Conservation (phyloP, 345 rosid species). For the Bretschneidera sinensis region DNA sequence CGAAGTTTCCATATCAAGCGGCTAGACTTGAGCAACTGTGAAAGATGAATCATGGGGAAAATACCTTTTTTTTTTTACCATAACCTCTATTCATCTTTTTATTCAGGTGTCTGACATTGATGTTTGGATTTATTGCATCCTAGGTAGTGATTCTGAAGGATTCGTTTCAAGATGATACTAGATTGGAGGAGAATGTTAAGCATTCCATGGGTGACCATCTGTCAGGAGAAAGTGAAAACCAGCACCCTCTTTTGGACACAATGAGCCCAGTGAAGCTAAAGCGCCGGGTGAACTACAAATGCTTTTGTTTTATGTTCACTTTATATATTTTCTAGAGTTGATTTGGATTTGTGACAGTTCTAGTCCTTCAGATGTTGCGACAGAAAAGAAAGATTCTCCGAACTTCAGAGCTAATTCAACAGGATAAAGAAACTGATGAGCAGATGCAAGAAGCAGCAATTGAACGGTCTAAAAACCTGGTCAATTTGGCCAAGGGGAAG, state of each 20-base stretch:
- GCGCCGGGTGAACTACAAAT: conserved; percentile 60
- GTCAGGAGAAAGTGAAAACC: conserved; percentile 28
- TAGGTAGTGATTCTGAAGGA: conserved; percentile 35
- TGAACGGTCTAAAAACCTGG: conserved; percentile 47
- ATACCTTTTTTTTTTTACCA: conserved; percentile 3
- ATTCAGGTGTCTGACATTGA: conserved; percentile 11
- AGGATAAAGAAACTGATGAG: conserved; percentile 52
- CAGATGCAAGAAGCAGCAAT: conserved; percentile 56
- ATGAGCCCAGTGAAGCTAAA: conserved; percentile 73
- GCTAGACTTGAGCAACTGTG: background rate
- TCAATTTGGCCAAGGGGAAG: conserved; percentile 57
- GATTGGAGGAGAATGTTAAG: conserved; percentile 29
- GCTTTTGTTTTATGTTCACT: conserved; percentile 13
- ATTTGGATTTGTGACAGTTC: conserved; percentile 27
- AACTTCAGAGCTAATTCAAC: conserved; percentile 53
- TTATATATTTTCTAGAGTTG: conserved; percentile 10
- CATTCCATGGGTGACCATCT: conserved; percentile 22
- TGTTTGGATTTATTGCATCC: conserved; percentile 10
- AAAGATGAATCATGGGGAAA: background rate
- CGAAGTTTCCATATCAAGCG: background rate
- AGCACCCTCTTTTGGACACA: conserved; percentile 24
- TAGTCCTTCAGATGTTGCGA: conserved; percentile 51
- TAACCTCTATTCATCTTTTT: background rate
- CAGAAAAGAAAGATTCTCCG: conserved; percentile 58
- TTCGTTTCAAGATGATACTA: conserved; percentile 29